phyloP scores from a whole-genome alignment of 2,329 filamentous ascomycete species.

The Intubia oerlemansii region DNA sequence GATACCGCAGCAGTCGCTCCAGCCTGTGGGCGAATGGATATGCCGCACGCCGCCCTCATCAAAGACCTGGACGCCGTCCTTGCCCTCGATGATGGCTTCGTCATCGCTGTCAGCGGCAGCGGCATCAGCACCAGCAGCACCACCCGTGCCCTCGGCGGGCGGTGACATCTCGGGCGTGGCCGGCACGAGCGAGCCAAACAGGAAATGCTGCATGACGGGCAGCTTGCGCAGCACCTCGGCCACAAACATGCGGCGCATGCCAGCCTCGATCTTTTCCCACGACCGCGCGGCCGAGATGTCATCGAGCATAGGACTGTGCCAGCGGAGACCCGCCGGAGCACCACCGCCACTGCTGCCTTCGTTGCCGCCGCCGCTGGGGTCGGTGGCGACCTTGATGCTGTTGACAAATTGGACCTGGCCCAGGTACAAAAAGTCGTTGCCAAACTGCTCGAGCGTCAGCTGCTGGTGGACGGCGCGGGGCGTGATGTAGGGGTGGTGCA shows the following conservation, averaged over 20 bases:
- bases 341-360: background rate
- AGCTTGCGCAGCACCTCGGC: constrained; percentile 82
- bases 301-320: constrained; percentile 97
- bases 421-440: constrained; percentile 68
- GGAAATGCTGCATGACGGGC: constrained; percentile 95
- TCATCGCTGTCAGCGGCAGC: constrained; percentile 31
- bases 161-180: constrained; percentile 65
- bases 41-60: constrained; percentile 43
- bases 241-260: constrained; percentile 94
- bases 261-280: constrained; percentile 82
- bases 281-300: constrained; percentile 81
- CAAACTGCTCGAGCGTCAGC: constrained; percentile 70
- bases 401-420: constrained; percentile 90
- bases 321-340: constrained; percentile 64
- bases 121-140: too few relatives aligned
- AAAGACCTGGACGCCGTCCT: constrained; percentile 38
- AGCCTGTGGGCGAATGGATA: constrained; percentile 49
- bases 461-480: constrained; percentile 71
- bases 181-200: constrained; percentile 73
- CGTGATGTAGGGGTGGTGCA: constrained; percentile 64
- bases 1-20: constrained; percentile 96
- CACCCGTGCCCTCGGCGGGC: constrained; percentile 18
- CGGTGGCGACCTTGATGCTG: constrained; percentile 44
- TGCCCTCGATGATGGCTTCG: constrained; percentile 23
- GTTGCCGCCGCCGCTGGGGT: background rate